Base-by-base conservation (phyloP, 371 early-diverging fungal genomes). In the Circinella minor region DNA sequence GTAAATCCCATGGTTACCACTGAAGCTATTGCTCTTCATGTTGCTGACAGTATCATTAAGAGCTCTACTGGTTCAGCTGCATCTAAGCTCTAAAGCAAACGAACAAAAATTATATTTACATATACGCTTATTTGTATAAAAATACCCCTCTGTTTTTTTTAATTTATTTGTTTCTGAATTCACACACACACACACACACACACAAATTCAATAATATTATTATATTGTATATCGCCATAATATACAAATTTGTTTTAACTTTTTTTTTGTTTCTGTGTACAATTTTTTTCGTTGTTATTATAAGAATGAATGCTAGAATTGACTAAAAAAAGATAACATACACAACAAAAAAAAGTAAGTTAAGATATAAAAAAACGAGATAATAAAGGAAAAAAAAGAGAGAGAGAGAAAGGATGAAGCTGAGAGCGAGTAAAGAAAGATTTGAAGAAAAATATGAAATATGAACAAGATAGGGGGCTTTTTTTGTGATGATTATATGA, bases 1-100 rank as follows among this genome's bases (percentile, higher is more conserved):
- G 94, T 93, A 63, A 91, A 92, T 74, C 93, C 94, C 15, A 93
- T 93, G 93, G 78, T 90, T 13, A 88, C 89, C 13, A 80, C 74
- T 6, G 83, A 88, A 70, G 72, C 85, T 20, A 73, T 76, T 8
- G 73, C 82, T 13, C 75, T 83, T 57, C 66, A 59, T 36, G 71
- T 87, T 74, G 77, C 69, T 17, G 76, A 74, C 49, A 67, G 38
- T 46, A 71, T 77, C 46, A 57, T 70, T 39, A 55, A 67, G 34
- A 65, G 51, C 5, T 5, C 15, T 17, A 34, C 13, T 39, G 63
- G 15, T 34, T 47, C 67, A n/a, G 36, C 67, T 34, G 51, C 67
- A n/a, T 54, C 67, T 51, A 69, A 69, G 39, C 69, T 69, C 55
- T 69, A 62, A 36, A 67, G 15, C 18, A 47, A 43, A 46, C 15